These are phyloP conservation scores for Hirschfeldia incana DNA, from an alignment of 345 rosid genomes.

Conservation along the genomic window DNA sequence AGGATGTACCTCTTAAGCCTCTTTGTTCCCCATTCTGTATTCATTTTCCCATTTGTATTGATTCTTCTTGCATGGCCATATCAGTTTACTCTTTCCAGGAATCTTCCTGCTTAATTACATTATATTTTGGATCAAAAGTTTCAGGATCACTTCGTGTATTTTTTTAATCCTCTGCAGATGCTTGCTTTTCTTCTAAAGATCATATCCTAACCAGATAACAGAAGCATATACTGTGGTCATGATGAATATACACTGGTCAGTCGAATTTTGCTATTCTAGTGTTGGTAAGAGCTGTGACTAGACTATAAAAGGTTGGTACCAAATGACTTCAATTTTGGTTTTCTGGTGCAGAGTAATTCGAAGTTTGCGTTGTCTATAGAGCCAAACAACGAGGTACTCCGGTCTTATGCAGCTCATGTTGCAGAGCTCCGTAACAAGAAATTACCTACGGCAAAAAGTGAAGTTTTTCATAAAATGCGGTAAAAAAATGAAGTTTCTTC, in stretches of 20 bases:
- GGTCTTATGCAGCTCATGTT: conserved; percentile 74
- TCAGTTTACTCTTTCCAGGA: conserved; percentile 89
- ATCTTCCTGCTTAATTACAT: background rate
- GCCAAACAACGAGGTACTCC: conserved; percentile 78
- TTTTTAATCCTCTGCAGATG: conserved; percentile 56
- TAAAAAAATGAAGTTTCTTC: too few species aligned
- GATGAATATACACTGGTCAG: conserved; percentile 93
- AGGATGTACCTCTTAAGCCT: background rate
- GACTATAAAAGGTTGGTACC: background rate
- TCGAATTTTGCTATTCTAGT: background rate
- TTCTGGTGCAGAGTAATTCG: conserved; percentile 71
- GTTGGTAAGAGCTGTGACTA: background rate
- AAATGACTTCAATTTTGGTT: background rate
- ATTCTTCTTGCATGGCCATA: conserved; percentile 61
- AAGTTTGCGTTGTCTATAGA: conserved; percentile 89
- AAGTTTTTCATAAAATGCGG: too few species aligned
- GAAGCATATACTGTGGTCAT: conserved; percentile 79
- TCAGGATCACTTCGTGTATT: background rate
- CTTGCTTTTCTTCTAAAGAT: conserved; percentile 71
- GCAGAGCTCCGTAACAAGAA: conserved; percentile 71
- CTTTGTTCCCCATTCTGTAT: background rate
- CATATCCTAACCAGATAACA: conserved; percentile 76
- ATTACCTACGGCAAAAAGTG: conserved; percentile 57
- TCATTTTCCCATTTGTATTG: background rate
- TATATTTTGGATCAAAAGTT: background rate